Percentiles rank a stretch among this genome's conserved stretches.
Conservation (phyloP, 371 early-diverging fungal species). For the Mucor mucedo region DNA sequence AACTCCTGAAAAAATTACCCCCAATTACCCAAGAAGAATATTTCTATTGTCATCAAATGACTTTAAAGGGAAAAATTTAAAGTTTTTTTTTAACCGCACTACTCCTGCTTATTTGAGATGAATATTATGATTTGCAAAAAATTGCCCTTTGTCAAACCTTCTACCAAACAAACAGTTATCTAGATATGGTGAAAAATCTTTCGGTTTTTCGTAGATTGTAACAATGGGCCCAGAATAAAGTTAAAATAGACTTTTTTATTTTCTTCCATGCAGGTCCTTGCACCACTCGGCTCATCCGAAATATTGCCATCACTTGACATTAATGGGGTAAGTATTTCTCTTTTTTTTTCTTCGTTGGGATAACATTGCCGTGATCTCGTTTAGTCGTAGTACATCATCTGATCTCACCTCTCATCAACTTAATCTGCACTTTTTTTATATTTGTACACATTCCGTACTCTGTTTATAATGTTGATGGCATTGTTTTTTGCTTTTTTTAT, state of each 20-base stretch:
- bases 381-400: too few species aligned
- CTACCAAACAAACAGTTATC: not conserved
- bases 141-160: not conserved
- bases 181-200: not conserved
- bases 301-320: not conserved
- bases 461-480: too few species aligned
- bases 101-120: not conserved
- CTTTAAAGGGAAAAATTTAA: not conserved
- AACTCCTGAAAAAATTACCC: slow-evolving; percentile 1
- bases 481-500: too few species aligned
- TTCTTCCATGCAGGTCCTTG: not conserved
- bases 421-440: too few species aligned
- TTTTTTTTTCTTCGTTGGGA: not conserved
- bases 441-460: too few species aligned
- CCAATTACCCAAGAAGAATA: not conserved
- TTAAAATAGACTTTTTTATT: slow-evolving; percentile 2
- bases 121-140: not conserved
- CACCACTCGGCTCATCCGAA: not conserved
- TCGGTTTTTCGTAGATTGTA: too few species aligned
- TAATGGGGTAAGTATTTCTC: not conserved
- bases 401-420: too few species aligned
- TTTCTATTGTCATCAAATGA: slow-evolving; percentile 2
- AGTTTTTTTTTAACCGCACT: not conserved
- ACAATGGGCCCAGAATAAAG: not conserved
- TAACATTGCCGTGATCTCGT: too few species aligned